phyloP scores from a whole-genome alignment of 1,139 yeast species.

The Saccharomyces hybrid region DNA sequence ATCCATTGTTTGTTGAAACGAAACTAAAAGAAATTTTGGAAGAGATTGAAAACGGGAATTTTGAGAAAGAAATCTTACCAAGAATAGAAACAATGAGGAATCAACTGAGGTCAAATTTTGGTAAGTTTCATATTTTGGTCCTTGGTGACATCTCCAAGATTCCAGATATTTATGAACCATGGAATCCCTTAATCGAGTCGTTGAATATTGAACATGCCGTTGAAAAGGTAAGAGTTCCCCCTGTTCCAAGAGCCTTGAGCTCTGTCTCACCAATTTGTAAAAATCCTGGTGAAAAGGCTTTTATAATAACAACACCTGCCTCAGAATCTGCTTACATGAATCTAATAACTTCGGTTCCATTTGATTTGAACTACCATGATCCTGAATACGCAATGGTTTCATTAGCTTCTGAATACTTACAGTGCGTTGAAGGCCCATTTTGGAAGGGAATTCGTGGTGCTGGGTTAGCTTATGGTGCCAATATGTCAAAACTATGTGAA shows the following conservation, averaged over 20 bases:
- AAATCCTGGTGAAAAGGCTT: conserved; percentile 48
- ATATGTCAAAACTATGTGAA: conserved; percentile 51
- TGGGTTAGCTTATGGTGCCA: conserved; percentile 90
- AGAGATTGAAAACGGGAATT: conserved; percentile 42
- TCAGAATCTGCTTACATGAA: conserved; percentile 78
- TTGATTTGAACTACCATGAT: conserved; percentile 45
- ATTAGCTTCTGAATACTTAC: conserved; percentile 68
- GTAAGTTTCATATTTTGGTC: conserved; percentile 61
- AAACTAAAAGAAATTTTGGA: conserved; percentile 45
- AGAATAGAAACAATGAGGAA: conserved; percentile 52
- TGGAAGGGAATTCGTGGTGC: conserved; percentile 96
- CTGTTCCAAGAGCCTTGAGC: conserved; percentile 48
- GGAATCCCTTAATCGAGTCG: conserved; percentile 42
- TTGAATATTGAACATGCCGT: conserved; percentile 9
- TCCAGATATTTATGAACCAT: conserved; percentile 34
- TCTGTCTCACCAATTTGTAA: conserved; percentile 53
- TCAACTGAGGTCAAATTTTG: conserved; percentile 46
- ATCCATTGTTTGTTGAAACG: conserved; percentile 54
- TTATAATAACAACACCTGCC: conserved; percentile 68
- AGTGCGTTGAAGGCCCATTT: conserved; percentile 91
- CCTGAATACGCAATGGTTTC: conserved; percentile 65
- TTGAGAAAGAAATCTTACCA: conserved; percentile 33
- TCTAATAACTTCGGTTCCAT: conserved; percentile 53
- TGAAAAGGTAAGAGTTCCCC: conserved; percentile 15
- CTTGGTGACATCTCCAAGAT: conserved; percentile 51